Conservation (phyloP, 306 rosid genomes). For the Morella rubra region DNA sequence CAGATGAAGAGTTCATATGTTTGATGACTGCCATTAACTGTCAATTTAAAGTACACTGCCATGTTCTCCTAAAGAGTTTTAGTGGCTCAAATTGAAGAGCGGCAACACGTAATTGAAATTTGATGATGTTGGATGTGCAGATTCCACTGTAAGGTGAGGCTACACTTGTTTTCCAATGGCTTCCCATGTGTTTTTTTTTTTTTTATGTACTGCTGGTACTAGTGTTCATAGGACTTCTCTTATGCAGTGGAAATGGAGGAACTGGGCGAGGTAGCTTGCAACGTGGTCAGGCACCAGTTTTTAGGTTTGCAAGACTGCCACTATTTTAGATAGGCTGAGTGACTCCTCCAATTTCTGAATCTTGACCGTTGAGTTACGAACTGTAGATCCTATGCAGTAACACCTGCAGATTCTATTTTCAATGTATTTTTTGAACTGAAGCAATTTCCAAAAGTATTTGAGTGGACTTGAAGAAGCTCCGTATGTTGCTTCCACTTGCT, state of each 20-base stretch:
- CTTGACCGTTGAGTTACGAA: neutral
- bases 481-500: neutral
- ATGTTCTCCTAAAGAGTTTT: neutral
- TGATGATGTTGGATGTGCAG: neutral
- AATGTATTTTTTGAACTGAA: neutral
- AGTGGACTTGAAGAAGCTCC: neutral
- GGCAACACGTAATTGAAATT: neutral
- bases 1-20: neutral
- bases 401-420: neutral
- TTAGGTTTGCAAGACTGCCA: neutral
- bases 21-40: neutral
- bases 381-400: neutral
- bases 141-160: neutral
- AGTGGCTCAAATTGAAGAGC: constrained; percentile 13
- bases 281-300: neutral
- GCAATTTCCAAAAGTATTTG: neutral
- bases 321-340: neutral
- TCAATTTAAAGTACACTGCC: neutral
- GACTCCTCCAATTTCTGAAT: neutral
- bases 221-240: neutral
- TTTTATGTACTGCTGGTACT: neutral
- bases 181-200: neutral
- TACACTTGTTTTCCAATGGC: neutral
- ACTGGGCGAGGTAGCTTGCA: neutral
- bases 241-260: constrained; percentile 11